A percentile compares a stretch with the other conserved stretches of the same genome.
These are phyloP conservation scores for Phaeosphaeriaceae sp. DNA, from an alignment of 2,329 filamentous ascomycete species.

Conservation along the genomic window DNA sequence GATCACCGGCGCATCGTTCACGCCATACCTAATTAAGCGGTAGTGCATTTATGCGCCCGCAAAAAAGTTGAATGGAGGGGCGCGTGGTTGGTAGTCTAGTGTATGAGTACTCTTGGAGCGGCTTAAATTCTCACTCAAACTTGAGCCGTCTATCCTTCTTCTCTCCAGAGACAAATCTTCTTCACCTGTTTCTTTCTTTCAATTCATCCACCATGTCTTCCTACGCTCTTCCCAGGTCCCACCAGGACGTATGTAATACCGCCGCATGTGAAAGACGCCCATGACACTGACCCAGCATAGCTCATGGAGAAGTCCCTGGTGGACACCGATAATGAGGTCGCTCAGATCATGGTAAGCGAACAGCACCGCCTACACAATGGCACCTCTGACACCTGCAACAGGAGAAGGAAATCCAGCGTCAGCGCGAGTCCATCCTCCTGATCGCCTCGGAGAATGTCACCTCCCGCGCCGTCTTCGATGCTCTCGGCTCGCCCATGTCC, in stretches of 20 bases:
- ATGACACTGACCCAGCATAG: conserved; percentile 60
- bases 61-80: conserved; percentile 35
- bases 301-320: conserved; percentile 95
- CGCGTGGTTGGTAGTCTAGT: conserved; percentile 6
- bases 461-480: conserved; percentile 49
- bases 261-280: conserved; percentile 18
- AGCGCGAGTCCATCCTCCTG: conserved; percentile 91
- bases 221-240: conserved; percentile 71
- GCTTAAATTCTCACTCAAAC: conserved; percentile 19
- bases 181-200: background rate
- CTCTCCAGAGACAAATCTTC: background rate
- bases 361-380: too few species aligned
- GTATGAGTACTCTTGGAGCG: conserved; percentile 3
- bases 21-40: conserved; percentile 22
- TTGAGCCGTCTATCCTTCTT: conserved; percentile 6
- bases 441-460: conserved; percentile 51
- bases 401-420: conserved; percentile 93
- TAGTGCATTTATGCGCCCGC: conserved; percentile 28
- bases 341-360: conserved; percentile 87
- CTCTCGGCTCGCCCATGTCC: conserved; percentile 63
- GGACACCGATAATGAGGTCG: conserved; percentile 92
- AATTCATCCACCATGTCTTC: conserved; percentile 42
- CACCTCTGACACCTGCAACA: conserved; percentile 48
- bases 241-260: conserved; percentile 65
- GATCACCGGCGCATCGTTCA: conserved; percentile 30